Base-by-base conservation (phyloP, 2,329 filamentous ascomycete species). In the Aspergillus latus region DNA sequence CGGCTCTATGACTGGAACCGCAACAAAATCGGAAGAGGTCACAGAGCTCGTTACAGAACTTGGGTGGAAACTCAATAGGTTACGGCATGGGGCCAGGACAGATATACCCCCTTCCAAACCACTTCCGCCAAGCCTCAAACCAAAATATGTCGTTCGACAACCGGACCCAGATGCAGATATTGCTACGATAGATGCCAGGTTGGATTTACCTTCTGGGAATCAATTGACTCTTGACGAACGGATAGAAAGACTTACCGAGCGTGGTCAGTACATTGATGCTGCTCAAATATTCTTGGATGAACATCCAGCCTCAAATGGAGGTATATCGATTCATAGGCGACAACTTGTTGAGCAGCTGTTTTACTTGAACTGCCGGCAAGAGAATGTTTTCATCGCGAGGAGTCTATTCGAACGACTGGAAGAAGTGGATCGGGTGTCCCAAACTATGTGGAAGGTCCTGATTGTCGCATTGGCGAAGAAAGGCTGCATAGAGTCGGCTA, bases 311-410 rank as follows among this genome's bases (percentile, higher is more conserved):
- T 60, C 61, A 11, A 30, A 62, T 30, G 52, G 58, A 39, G 59
- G 60, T 3, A 66, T 70, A 30, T 67, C 68, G 5, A 62, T 54
- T 15, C 64, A 66, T 44, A 64, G 63, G 34, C 65, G 67, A 53
- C 64, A 72, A 15, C 64, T 75, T 37, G 68, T 66, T 16, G 56
- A 67, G 34, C 54, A 65, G 13, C 49, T 72, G 5, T 74, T 76
- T 54, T 69, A 67, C 32, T 59, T 63, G 11, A 76, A 75, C 52
- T 72, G 74, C 59, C 64, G 64, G 42, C 65, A 68, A 39, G 68
- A 68, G 5, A 76, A 76, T 44, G 64, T 74, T 1, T 73, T 71
- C 49, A 64, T 75, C 9, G 74, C 74, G n/a, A 62, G 70, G 30
- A 68, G 62, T 47, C 44, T 76, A 2, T 76, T 75, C 49, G 54